A percentile compares a stretch with the other conserved stretches of the same genome.
Conservation (phyloP, 495 filamentous ascomycete genomes). For the Hamigera avellanea region DNA sequence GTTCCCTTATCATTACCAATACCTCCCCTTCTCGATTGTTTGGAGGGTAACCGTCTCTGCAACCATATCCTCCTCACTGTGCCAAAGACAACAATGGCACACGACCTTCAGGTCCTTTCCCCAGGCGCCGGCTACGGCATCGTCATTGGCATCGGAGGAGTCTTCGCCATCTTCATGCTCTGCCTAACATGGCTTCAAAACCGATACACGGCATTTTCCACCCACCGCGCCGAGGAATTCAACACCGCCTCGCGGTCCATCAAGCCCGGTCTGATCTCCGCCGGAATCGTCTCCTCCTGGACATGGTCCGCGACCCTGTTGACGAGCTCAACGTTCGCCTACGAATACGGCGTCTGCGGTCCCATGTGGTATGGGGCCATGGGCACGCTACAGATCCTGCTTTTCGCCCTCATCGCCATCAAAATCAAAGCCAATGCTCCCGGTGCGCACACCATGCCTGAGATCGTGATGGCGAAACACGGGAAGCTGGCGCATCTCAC, state of each 20-base stretch:
- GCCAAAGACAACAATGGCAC: conserved; percentile 4
- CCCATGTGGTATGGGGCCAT: conserved; percentile 35
- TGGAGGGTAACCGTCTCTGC: neutral
- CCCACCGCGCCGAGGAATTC: conserved; percentile 35
- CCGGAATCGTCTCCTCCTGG: conserved; percentile 37
- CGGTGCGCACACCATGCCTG: conserved; percentile 26
- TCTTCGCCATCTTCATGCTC: conserved; percentile 34
- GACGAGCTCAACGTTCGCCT: conserved; percentile 34
- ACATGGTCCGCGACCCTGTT: conserved; percentile 34
- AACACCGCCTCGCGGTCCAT: conserved; percentile 36
- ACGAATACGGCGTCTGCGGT: conserved; percentile 36
- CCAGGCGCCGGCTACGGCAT: conserved; percentile 33
- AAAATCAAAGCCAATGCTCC: conserved; percentile 30
- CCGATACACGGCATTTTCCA: conserved; percentile 35
- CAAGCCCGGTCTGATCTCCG: conserved; percentile 37
- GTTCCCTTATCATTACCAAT: no score
- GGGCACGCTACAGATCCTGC: conserved; percentile 31
- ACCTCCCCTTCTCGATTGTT: neutral
- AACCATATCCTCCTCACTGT: neutral
- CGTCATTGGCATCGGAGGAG: conserved; percentile 36
- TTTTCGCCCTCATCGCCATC: conserved; percentile 29
- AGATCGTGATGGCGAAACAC: conserved; percentile 25
- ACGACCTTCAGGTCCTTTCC: conserved; percentile 15
- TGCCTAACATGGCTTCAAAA: conserved; percentile 34
- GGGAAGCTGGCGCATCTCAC: conserved; percentile 26